Evolutionary conservation across 345 rosid species (phyloP), one percentile per base, ranked within the genome.

Genomic region (Euphorbia tirucalli): DNA sequence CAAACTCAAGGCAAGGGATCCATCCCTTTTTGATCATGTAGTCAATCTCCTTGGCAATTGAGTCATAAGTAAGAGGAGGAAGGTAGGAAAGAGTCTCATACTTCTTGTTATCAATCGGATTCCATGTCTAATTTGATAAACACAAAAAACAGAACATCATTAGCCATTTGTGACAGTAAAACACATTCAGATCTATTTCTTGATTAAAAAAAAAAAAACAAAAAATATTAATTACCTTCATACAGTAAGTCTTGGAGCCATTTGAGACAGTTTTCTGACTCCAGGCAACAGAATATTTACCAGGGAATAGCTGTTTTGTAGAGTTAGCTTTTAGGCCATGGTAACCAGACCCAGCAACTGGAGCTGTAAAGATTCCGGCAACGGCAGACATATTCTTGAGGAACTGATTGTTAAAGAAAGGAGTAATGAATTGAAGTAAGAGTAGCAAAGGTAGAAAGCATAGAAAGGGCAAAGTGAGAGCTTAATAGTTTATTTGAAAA

Each of bases 1-100:
- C 89, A 59, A 90, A 90, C 79, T 90, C 92, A 43, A 90, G 84
- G 83, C 88, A 85, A 70, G 90, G 95, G 55, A 83, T 79, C 95
- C 90, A 90, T 2, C 88, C 95, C 39, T 85, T 86, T 56, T 65
- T 77, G n/a, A 87, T 69, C 85, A 85, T 87, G 87, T 85, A 90
- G 16, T 86, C 90, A 32, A 87, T 65, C 85, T 87, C 86, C 79
- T 72, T 90, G 0, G 88, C 84, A 56, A 85, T 63, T 3, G 87
- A 84, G 5, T 83, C 87, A 28, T 79, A 77, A 2, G 89, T 72
- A 2, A 79, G 83, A 11, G 86, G 87, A 37, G 84, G 85, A 18
- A 85, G 78, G 79, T 87, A 87, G 7, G 92, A 85, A 21, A 87
- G 75, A 5, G 88, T 81, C 74, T 79, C 89, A 32, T 71, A 84